Evolutionary conservation across 495 filamentous ascomycete species (phyloP).

Genomic region (Penicillium maclennaniae): DNA sequence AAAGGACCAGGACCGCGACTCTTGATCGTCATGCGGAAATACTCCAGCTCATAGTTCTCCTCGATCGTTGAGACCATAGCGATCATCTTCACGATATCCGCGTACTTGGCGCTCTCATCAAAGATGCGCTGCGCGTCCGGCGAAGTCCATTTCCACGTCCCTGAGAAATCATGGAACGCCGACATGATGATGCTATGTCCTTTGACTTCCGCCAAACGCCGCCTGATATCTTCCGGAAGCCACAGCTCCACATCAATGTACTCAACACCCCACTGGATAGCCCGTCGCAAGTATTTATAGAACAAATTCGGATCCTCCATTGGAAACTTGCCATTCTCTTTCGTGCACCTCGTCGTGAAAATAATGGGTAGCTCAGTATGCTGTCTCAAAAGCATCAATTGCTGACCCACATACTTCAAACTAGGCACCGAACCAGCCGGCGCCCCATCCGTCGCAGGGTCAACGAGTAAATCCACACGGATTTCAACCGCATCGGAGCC

Average conservation of each 20-base stretch:
- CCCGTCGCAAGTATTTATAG: slow-evolving; percentile 71
- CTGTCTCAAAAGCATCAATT: slow-evolving; percentile 76
- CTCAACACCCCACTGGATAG: slow-evolving; percentile 81
- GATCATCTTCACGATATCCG: slow-evolving; percentile 87
- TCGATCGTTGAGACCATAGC: slow-evolving; percentile 71
- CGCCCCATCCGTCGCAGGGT: slow-evolving; percentile 56
- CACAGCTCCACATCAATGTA: slow-evolving; percentile 85
- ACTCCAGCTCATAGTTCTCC: slow-evolving; percentile 83
- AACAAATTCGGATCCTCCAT: slow-evolving; percentile 73
- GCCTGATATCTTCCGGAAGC: slow-evolving; percentile 72
- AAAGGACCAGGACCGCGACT: slow-evolving; percentile 61
- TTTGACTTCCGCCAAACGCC: slow-evolving; percentile 59
- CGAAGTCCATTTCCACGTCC: slow-evolving; percentile 76
- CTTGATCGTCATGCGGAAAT: slow-evolving; percentile 75
- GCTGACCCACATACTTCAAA: slow-evolving; percentile 77
- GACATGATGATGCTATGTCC: slow-evolving; percentile 80
- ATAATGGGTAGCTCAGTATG: slow-evolving; percentile 83
- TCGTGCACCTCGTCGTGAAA: slow-evolving; percentile 75
- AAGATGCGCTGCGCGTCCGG: slow-evolving; percentile 64
- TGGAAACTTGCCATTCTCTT: slow-evolving; percentile 77
- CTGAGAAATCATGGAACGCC: slow-evolving; percentile 82
- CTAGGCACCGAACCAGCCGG: slow-evolving; percentile 60
- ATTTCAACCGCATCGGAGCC: slow-evolving; percentile 81
- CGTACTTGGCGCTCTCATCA: slow-evolving; percentile 64
- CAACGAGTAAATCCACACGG: slow-evolving; percentile 74